Evolutionary conservation across 768 basidiomycete species (phyloP).

Genomic region (Termitomyces bulborhizus): DNA sequence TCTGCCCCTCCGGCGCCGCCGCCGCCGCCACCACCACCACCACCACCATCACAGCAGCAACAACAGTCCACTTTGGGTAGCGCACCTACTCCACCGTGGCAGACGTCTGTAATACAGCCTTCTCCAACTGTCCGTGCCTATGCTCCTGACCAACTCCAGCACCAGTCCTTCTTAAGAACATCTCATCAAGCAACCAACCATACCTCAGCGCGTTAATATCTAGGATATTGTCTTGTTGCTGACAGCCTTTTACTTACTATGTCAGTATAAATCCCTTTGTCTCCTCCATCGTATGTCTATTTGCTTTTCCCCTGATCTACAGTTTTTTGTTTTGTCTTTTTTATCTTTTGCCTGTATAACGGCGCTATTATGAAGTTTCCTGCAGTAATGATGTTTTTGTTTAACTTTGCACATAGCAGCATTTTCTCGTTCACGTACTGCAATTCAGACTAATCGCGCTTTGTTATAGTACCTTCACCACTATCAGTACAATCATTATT

Average conservation of each 20-base stretch:
- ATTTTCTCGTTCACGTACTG: slow-evolving; percentile 7
- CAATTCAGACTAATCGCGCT: slow-evolving; percentile 12
- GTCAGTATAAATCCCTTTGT: slow-evolving; percentile 6
- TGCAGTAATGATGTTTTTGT: slow-evolving; percentile 1
- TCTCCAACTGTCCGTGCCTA: slow-evolving; percentile 17
- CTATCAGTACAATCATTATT: not conserved
- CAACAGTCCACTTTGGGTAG: slow-evolving; percentile 12
- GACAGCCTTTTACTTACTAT: slow-evolving; percentile 5
- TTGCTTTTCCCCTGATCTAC: not conserved
- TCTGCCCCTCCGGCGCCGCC: slow-evolving; percentile 5
- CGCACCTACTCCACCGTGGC: slow-evolving; percentile 25
- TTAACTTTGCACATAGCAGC: slow-evolving; percentile 6
- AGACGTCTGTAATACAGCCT: slow-evolving; percentile 14
- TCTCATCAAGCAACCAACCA: slow-evolving; percentile 21
- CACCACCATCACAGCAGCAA: slow-evolving; percentile 14
- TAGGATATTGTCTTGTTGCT: slow-evolving; percentile 14
- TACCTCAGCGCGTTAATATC: slow-evolving; percentile 18
- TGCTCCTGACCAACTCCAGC: slow-evolving; percentile 28
- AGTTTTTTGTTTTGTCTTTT: not conserved
- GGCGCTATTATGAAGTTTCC: slow-evolving; percentile 3
- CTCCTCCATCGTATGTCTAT: not conserved
- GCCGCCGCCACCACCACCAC: not conserved
- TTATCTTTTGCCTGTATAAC: slow-evolving; percentile 15
- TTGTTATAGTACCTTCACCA: not conserved
- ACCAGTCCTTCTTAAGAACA: slow-evolving; percentile 30